Evolutionary conservation across 495 filamentous ascomycete genomes (phyloP), one percentile per base, ranked within the genome.

Genomic region (Podospora conica): DNA sequence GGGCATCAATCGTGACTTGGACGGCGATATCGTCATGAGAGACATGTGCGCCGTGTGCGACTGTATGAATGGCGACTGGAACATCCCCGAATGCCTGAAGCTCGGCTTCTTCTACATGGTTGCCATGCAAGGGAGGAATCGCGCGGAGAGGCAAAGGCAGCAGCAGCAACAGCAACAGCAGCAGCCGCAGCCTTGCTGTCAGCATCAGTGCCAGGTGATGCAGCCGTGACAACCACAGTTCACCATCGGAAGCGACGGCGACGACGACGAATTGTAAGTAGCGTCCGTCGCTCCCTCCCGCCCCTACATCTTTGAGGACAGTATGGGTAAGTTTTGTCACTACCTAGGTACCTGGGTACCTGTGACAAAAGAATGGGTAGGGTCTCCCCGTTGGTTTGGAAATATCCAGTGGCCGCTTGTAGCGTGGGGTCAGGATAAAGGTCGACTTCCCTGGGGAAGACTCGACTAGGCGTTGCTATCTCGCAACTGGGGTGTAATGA

Each of bases 61-160:
- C 12, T 67, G 65, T 55, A 28, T 56, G 29, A 29, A 22, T 7
- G 31, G 25, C 4, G 53, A 59, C 5, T 64, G 10, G 18, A 58
- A 33, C 4, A 63, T 67, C 7, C 65, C 65, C 18, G 60, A 53
- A 0, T 67, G 65, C 56, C 60, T 63, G 25, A 61, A 64, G 23
- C 29, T 28, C 18, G 55, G 60, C 7, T 63, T 63, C n/a, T 67
- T 63, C 20, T 67, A 67, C 40, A 27, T 67, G 40, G 6, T 58
- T 7, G 22, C 18, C 23, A 11, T 25, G n/a, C 28, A 6, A 27
- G 53, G 53, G 9, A 28, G 33, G 6, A 28, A 21, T 0, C n/a
- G 25, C 9, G 5, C 22, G n/a, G 23, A 1, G 53, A 12, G 10
- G 12, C 48, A 20, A 12, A 31, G 10, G 21, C 3, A 18, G 9